phyloP scores from a whole-genome alignment of 306 rosid species.

The Pyrus betulifolia region DNA sequence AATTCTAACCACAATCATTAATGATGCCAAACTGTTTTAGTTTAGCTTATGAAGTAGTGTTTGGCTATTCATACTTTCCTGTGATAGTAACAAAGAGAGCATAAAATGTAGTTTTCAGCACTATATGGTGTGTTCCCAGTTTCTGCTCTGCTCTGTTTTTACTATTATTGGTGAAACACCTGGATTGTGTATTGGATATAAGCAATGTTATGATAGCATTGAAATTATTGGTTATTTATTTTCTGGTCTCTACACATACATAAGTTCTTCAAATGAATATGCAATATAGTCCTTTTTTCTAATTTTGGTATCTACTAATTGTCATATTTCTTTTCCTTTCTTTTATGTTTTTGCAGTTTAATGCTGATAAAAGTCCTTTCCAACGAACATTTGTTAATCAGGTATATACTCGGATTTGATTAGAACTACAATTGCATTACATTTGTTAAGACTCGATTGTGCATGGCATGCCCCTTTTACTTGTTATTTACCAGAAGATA shows the following conservation, averaged over 20 bases:
- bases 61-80: neutral
- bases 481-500: too few relatives aligned
- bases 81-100: neutral
- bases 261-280: neutral
- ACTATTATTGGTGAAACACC: neutral
- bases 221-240: neutral
- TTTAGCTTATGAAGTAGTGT: neutral
- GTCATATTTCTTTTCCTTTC: slow-evolving; percentile 1
- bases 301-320: slow-evolving; percentile 13
- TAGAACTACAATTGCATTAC: neutral
- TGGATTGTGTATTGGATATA: neutral
- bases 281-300: neutral
- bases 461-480: too few relatives aligned
- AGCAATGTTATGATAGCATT: neutral
- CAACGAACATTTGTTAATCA: slow-evolving; percentile 95
- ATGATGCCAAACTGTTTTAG: neutral
- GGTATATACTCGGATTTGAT: slow-evolving; percentile 36
- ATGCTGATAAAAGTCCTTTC: slow-evolving; percentile 93
- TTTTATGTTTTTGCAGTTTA: slow-evolving; percentile 57
- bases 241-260: neutral
- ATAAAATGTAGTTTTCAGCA: neutral
- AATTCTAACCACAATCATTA: neutral
- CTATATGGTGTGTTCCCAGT: neutral
- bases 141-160: neutral
- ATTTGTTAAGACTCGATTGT: too few relatives aligned